phyloP scores from a whole-genome alignment of 1,284 basidiomycete species.

The Limonomyces culmigenus region DNA sequence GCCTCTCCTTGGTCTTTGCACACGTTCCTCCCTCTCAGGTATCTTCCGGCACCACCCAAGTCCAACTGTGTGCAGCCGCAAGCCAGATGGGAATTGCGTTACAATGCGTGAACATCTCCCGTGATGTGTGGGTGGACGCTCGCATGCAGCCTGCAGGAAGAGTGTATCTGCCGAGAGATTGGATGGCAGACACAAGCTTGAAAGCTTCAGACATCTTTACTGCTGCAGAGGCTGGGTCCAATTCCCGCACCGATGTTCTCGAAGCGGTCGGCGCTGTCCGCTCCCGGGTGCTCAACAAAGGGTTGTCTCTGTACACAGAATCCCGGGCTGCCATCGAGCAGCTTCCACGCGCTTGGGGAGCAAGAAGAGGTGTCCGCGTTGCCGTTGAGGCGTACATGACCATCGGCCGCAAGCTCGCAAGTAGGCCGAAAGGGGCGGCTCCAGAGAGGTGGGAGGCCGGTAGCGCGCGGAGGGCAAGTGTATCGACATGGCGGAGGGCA shows the following conservation, averaged over 20 bases:
- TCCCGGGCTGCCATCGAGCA: background rate
- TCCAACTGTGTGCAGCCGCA: too few relatives aligned
- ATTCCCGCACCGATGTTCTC: too few relatives aligned
- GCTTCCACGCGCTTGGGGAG: background rate
- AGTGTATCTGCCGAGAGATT: background rate
- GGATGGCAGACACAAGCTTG: too few relatives aligned
- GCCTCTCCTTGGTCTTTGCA: background rate
- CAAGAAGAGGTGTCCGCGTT: background rate
- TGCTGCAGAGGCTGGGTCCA: too few relatives aligned
- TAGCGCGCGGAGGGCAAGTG: too few relatives aligned
- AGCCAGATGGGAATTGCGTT: background rate
- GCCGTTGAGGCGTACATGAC: background rate
- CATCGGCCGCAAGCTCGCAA: too few relatives aligned
- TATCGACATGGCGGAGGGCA: too few relatives aligned
- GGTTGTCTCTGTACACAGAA: background rate
- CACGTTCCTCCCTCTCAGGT: too few relatives aligned
- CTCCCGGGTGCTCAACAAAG: background rate
- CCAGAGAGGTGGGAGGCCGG: too few relatives aligned
- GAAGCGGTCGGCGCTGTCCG: background rate
- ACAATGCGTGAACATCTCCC: background rate
- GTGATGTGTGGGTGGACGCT: background rate
- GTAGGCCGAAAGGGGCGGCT: too few relatives aligned
- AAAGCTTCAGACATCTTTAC: too few relatives aligned
- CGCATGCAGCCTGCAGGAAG: background rate
- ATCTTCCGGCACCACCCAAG: too few relatives aligned